Percentiles rank a stretch among this genome's conserved stretches.
phyloP scores from a whole-genome alignment of 352 stramenopile species.

The Pythium sukuiense region DNA sequence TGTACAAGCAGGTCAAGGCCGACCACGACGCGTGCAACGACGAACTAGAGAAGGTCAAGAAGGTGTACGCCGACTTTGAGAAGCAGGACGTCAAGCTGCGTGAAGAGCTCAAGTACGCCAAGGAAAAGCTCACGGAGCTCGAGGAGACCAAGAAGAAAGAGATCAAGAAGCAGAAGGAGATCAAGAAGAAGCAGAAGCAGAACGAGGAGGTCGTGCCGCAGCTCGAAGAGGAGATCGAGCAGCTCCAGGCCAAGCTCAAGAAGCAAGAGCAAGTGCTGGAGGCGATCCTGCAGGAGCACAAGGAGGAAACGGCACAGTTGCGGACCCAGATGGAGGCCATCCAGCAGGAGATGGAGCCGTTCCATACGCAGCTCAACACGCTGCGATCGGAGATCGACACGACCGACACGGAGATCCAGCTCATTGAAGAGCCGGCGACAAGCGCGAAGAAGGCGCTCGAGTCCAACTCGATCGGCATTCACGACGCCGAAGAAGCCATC shows the following conservation, averaged over 20 bases:
- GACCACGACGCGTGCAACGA: conserved; percentile 85
- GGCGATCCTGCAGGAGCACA: conserved; percentile 69
- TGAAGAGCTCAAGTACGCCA: conserved; percentile 97
- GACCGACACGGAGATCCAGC: conserved; percentile 76
- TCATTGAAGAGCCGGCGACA: conserved; percentile 67
- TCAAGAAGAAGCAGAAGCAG: conserved; percentile 76
- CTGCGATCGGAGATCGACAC: conserved; percentile 80
- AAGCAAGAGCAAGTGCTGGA: conserved; percentile 91
- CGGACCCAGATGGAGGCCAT: conserved; percentile 72
- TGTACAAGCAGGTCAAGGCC: conserved; percentile 78
- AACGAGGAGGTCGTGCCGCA: conserved; percentile 88
- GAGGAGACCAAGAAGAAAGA: conserved; percentile 89
- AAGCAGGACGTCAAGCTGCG: conserved; percentile 97
- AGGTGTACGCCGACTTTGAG: conserved; percentile 95
- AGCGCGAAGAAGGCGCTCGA: conserved; percentile 83
- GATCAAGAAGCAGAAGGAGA: conserved; percentile 89
- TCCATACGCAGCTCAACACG: conserved; percentile 68
- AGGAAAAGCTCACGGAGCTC: conserved; percentile 92
- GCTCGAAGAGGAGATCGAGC: conserved; percentile 84
- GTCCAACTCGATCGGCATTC: conserved; percentile 50
- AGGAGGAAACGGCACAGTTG: conserved; percentile 71
- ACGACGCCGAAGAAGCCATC: conserved; percentile 56
- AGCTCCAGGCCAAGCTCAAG: conserved; percentile 66
- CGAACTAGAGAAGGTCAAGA: conserved; percentile 90
- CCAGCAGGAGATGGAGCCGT: conserved; percentile 80